Evolutionary conservation across 441 rosid species (phyloP), one percentile per base, ranked within the genome.

Genomic region (Brassica hybrid): DNA sequence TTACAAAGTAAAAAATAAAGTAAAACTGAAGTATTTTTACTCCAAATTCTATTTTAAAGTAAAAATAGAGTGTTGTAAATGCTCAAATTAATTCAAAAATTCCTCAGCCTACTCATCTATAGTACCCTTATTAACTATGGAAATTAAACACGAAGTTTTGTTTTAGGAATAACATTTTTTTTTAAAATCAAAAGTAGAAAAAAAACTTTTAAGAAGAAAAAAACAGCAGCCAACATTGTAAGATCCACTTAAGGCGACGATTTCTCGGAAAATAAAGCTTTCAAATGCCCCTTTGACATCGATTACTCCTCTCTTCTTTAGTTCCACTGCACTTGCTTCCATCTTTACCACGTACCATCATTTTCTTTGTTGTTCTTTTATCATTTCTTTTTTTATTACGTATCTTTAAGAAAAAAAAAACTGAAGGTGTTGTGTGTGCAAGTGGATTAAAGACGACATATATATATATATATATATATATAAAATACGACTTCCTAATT

Each of bases 371-470:
- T 3, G 11, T 52, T 17, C 75, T 43, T 45, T 77, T 52, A 52
- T 14, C 52, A 23, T 54, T 76, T 65, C 32, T 69, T 69, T 60
- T 30, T 17, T 0, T 21, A 8, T 68, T 62, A 14, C 41, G 65
- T 61, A 27, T 61, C 30, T 59, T 68, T 48, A 36, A 34, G 9
- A 36, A 17, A 11, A 11, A 69, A 19, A 0, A 16, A 70, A 69
- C n/a, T n/a, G n/a, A 77, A 63, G 57, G 76, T 69, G 48, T 41
- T 69, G 75, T 69, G 61, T 69, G 76, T 21, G 72, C 80, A 77
- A 72, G 72, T 77, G 73, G 27, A 60, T 61, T 60, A 78, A 67
- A 73, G 69, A 78, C 60, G 48, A 48, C 48, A 67, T 25, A 23
- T 30, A 57, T 38, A 9, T 13, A 76, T 2, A 27, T 27, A 70